Conservation (phyloP, 2,329 filamentous ascomycete species). For the Coleophoma crateriformis region DNA sequence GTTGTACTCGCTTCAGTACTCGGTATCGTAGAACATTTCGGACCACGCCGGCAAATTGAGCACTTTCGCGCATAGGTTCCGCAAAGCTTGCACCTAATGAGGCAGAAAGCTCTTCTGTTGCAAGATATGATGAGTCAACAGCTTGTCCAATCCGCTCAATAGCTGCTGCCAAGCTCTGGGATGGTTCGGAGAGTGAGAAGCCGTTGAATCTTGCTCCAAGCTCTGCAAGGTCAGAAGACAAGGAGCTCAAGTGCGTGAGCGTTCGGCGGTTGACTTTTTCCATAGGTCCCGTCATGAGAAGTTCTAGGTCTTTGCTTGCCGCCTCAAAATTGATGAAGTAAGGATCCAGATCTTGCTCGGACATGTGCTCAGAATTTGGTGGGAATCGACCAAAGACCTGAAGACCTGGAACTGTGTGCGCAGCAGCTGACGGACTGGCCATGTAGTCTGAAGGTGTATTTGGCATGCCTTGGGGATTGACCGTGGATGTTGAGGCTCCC, state of each 20-base stretch:
- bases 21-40: constrained; percentile 83
- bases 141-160: constrained; percentile 95
- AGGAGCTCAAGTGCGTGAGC: constrained; percentile 74
- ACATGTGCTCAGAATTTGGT: constrained; percentile 67
- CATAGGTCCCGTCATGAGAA: constrained; percentile 84
- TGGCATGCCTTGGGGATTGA: constrained; percentile 43
- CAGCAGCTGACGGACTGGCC: constrained; percentile 44
- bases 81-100: constrained; percentile 91
- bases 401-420: constrained; percentile 48
- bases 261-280: constrained; percentile 94
- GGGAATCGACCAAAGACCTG: constrained; percentile 78
- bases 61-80: constrained; percentile 95
- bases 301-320: constrained; percentile 86
- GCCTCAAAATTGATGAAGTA: constrained; percentile 94
- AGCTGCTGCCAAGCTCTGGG: constrained; percentile 79
- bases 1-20: constrained; percentile 89
- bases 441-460: constrained; percentile 45
- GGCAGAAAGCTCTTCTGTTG: constrained; percentile 83
- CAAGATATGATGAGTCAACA: constrained; percentile 92
- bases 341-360: constrained; percentile 86
- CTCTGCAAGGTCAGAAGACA: constrained; percentile 86
- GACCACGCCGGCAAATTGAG: constrained; percentile 94
- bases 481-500: constrained; percentile 32
- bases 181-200: constrained; percentile 91
- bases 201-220: constrained; percentile 94